A percentile compares a stretch with the other conserved stretches of the same genome.
Conservation (phyloP, 208 protist genomes). For the Acanthamoeba culbertsoni region DNA sequence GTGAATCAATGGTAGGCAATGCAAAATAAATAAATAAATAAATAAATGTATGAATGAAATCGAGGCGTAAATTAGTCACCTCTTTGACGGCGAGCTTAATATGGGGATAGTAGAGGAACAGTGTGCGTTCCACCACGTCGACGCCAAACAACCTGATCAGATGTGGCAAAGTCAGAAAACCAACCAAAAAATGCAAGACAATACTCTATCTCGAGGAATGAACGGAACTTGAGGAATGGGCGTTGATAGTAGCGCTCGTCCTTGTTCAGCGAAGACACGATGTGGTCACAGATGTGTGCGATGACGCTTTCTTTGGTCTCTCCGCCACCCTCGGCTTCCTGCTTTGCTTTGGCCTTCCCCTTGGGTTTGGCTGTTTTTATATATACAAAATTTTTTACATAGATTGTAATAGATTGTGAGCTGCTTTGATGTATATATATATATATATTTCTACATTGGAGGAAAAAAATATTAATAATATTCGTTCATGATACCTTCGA, state of each 20-base stretch:
- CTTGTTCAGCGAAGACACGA: slow-evolving; percentile 12
- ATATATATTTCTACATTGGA: too few species aligned
- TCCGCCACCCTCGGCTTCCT: not conserved
- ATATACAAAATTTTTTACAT: too few species aligned
- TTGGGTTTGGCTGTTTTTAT: not conserved
- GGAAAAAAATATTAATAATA: not conserved
- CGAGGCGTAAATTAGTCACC: not conserved
- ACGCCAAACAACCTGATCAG: not conserved
- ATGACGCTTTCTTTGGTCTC: slow-evolving; percentile 26
- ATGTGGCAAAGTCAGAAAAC: too few species aligned
- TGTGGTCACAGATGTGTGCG: slow-evolving; percentile 30
- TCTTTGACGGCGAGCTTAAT: slow-evolving; percentile 21
- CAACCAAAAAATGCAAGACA: too few species aligned
- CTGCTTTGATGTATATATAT: too few species aligned
- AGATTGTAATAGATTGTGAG: too few species aligned
- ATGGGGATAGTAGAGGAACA: slow-evolving; percentile 30
- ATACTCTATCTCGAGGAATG: too few species aligned
- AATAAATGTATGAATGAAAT: not conserved
- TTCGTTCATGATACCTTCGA: not conserved
- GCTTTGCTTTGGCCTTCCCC: not conserved
- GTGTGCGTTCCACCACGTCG: not conserved
- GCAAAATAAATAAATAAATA: not conserved
- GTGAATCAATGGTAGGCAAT: too few species aligned
- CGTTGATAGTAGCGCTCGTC: slow-evolving; percentile 26
- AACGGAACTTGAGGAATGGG: not conserved